Conservation (phyloP, 2,329 filamentous ascomycete genomes). For the Venturia carpophila region DNA sequence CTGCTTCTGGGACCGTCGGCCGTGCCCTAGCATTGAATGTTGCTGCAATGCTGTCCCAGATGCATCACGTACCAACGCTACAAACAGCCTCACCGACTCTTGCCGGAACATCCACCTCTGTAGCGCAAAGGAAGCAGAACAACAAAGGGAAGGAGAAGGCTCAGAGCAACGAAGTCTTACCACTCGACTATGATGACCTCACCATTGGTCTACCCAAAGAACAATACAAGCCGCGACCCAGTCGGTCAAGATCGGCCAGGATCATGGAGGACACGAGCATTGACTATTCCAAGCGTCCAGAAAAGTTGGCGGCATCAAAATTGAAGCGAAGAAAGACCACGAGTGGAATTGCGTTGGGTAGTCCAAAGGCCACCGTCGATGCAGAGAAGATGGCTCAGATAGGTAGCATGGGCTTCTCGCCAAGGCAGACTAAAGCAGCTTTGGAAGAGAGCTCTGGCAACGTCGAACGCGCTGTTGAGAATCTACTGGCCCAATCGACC, state of each 20-base stretch:
- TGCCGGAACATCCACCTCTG: background rate
- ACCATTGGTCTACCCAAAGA: slow-evolving; percentile 14
- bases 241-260: slow-evolving; percentile 10
- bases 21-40: background rate
- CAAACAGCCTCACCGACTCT: background rate
- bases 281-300: slow-evolving; percentile 7
- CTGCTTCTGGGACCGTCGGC: background rate
- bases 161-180: background rate
- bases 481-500: background rate
- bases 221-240: slow-evolving; percentile 15
- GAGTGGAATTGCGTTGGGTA: background rate
- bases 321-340: slow-evolving; percentile 16
- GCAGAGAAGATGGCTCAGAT: slow-evolving; percentile 9
- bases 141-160: background rate
- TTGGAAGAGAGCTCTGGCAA: slow-evolving; percentile 3
- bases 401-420: slow-evolving; percentile 14
- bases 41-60: slow-evolving; percentile 6
- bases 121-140: slow-evolving; percentile 7
- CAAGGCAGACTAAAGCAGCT: slow-evolving; percentile 6
- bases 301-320: slow-evolving; percentile 3
- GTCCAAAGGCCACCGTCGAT: background rate
- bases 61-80: background rate
- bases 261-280: background rate
- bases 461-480: background rate
- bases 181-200: background rate